Evolutionary conservation across 768 basidiomycete species (phyloP).

Genomic region (Collybiopsis confluens): DNA sequence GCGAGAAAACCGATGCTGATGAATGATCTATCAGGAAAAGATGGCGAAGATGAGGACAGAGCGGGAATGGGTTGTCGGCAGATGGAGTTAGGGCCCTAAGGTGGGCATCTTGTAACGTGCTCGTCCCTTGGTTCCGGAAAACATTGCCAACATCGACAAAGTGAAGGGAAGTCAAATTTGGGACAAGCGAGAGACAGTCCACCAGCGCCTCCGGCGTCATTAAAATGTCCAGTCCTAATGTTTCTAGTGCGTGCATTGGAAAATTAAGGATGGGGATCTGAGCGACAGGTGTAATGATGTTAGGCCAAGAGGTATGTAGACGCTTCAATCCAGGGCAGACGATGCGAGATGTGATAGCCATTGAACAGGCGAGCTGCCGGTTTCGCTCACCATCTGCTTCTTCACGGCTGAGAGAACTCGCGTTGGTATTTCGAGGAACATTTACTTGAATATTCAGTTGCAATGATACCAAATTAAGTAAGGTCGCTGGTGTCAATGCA

Average conservation of each 20-base stretch:
- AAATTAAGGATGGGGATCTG: not conserved
- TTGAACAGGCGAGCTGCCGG: not conserved
- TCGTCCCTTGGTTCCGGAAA: too few relatives aligned
- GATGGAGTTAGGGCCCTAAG: too few relatives aligned
- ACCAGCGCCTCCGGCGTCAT: not conserved
- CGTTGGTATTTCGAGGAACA: not conserved
- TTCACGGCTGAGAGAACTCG: not conserved
- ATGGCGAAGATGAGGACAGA: too few relatives aligned
- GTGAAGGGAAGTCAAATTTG: too few relatives aligned
- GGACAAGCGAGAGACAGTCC: not conserved
- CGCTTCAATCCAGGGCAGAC: not conserved
- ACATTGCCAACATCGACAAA: too few relatives aligned
- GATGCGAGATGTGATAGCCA: not conserved
- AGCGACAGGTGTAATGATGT: not conserved
- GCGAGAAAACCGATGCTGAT: too few relatives aligned
- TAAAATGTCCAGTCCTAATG: not conserved
- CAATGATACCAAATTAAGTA: not conserved
- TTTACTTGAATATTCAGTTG: not conserved
- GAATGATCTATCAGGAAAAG: too few relatives aligned
- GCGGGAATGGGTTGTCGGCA: too few relatives aligned
- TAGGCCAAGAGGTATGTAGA: not conserved
- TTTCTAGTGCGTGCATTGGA: not conserved
- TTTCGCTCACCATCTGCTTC: not conserved
- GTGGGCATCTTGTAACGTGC: too few relatives aligned
- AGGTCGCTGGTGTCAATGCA: not conserved